Percentiles rank a stretch among this genome's conserved stretches.
Evolutionary conservation across 2,329 filamentous ascomycete species (phyloP).

Genomic region (Lanzia echinophila): DNA sequence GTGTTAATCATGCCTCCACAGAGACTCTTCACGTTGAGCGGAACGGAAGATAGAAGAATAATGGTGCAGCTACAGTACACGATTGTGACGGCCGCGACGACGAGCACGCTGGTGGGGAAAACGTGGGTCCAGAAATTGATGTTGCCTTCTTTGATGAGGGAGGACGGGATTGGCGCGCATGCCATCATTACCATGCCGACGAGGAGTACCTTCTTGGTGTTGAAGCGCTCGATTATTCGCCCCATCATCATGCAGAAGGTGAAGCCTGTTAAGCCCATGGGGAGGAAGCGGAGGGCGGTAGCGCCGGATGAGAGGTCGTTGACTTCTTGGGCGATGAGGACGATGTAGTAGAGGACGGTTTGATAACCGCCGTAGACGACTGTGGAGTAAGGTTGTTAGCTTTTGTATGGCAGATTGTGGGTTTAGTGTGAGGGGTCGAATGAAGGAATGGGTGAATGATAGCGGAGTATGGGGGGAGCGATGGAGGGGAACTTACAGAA

Average conservation of each 20-base stretch:
- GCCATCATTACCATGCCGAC: constrained; percentile 10
- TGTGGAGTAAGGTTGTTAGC: constrained; percentile 8
- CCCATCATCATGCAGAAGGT: constrained; percentile 32
- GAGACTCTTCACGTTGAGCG: constrained; percentile 35
- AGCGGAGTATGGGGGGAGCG: too few species aligned
- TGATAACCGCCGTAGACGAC: constrained; percentile 38
- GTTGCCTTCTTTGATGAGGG: not conserved
- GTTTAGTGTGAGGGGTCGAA: too few species aligned
- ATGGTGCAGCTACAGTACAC: constrained; percentile 39
- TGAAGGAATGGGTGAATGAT: too few species aligned
- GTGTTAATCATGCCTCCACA: constrained; percentile 39
- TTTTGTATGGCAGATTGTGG: too few species aligned
- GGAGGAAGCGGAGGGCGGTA: constrained; percentile 36
- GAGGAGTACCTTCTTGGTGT: constrained; percentile 17
- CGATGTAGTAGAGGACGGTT: constrained; percentile 38
- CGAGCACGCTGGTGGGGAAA: constrained; percentile 19
- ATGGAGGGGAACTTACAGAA: constrained; percentile 29
- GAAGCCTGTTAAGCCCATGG: constrained; percentile 36
- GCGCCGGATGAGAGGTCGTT: constrained; percentile 34
- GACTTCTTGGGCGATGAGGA: constrained; percentile 36
- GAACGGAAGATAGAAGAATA: constrained; percentile 35
- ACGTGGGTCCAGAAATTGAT: constrained; percentile 2
- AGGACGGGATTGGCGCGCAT: not conserved
- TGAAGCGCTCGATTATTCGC: constrained; percentile 33
- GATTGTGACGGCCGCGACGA: constrained; percentile 35